Conservation (phyloP, 805 yeast genomes). For the Soucietia sequanensis region DNA sequence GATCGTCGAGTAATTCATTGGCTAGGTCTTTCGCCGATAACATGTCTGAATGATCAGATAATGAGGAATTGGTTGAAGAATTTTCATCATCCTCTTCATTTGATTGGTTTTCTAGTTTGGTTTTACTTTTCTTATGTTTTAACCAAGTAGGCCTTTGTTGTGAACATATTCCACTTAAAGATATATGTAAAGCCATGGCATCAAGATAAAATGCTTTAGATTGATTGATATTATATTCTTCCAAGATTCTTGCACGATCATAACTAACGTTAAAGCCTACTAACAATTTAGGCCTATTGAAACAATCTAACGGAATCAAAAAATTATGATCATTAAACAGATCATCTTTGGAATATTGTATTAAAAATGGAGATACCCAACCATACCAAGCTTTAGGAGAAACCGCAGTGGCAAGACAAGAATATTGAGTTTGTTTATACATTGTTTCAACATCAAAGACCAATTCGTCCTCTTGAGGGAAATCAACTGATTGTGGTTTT, state of each 20-base stretch:
- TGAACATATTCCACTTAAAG: constrained; percentile 89
- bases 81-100: constrained; percentile 13
- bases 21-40: constrained; percentile 22
- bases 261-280: constrained; percentile 91
- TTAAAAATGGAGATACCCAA: constrained; percentile 88
- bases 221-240: constrained; percentile 70
- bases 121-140: constrained; percentile 47
- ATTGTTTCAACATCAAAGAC: constrained; percentile 90
- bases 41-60: constrained; percentile 5
- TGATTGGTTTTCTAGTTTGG: constrained; percentile 12
- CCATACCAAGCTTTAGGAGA: constrained; percentile 83
- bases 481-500: constrained; percentile 55
- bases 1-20: constrained; percentile 53
- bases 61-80: constrained; percentile 3
- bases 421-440: constrained; percentile 69
- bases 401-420: constrained; percentile 79
- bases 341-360: constrained; percentile 45
- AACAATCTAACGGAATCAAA: constrained; percentile 70
- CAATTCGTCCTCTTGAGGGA: constrained; percentile 68
- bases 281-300: constrained; percentile 50
- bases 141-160: constrained; percentile 82
- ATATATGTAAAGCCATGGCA: constrained; percentile 90
- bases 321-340: constrained; percentile 48
- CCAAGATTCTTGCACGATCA: constrained; percentile 82
- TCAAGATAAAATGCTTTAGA: constrained; percentile 81